phyloP scores from a whole-genome alignment of 352 stramenopile species.

The Thraustochytrium striatum region DNA sequence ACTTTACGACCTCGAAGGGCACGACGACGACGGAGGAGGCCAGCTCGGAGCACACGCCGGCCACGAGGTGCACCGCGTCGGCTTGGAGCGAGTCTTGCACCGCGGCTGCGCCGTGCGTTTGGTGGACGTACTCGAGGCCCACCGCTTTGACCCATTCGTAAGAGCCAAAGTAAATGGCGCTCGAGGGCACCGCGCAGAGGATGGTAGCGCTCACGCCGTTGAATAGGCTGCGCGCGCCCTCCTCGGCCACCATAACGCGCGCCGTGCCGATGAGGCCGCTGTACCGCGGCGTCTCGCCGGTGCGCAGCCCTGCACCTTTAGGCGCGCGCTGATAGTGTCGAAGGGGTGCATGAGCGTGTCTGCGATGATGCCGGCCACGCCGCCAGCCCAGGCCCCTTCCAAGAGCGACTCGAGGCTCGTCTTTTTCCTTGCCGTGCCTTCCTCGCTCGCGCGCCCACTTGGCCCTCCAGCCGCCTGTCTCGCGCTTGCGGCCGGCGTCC shows the following conservation, averaged over 20 bases:
- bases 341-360: conserved; percentile 46
- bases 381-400: conserved; percentile 35
- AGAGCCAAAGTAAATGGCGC: conserved; percentile 40
- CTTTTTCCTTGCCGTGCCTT: no score
- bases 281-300: not conserved
- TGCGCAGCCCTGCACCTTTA: conserved; percentile 39
- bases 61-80: conserved; percentile 22
- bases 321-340: conserved; percentile 45
- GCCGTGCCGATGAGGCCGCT: conserved; percentile 31
- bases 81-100: not conserved
- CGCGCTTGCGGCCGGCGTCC: no score
- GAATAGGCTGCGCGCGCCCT: conserved; percentile 35
- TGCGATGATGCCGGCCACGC: conserved; percentile 38
- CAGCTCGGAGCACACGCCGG: conserved; percentile 32
- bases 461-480: no score
- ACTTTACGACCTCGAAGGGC: conserved; percentile 49
- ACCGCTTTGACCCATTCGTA: conserved; percentile 26
- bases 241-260: conserved; percentile 17
- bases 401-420: no score
- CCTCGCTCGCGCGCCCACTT: no score
- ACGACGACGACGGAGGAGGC: conserved; percentile 28
- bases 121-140: conserved; percentile 1
- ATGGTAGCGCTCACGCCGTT: conserved; percentile 31
- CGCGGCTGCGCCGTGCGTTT: no score
- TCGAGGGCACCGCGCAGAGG: conserved; percentile 25